These are phyloP conservation scores for Pleurotus cornucopiae DNA, from an alignment of 768 basidiomycete species.

Conservation along the genomic window DNA sequence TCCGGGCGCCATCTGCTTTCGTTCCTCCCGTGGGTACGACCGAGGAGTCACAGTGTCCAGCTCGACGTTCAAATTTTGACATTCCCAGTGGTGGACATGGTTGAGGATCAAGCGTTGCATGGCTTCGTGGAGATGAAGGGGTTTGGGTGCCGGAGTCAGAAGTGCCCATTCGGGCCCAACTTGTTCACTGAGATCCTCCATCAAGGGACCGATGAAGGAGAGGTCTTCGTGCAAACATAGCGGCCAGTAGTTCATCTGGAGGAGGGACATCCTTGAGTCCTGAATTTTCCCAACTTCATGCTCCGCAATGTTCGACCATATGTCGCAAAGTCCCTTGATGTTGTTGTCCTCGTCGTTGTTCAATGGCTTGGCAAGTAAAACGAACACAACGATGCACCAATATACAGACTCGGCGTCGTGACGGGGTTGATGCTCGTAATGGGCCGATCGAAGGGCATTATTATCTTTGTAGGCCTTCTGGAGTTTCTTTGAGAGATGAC, in stretches of 20 bases:
- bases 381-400: slow-evolving; percentile 4
- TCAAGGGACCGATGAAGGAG: background rate
- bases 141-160: background rate
- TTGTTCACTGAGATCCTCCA: background rate
- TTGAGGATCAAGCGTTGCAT: slow-evolving; percentile 7
- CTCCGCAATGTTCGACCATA: background rate
- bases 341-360: background rate
- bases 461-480: too few relatives aligned
- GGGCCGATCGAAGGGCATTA: background rate
- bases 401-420: slow-evolving; percentile 9
- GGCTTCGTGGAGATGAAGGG: slow-evolving; percentile 7
- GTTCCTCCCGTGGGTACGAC: too few relatives aligned
- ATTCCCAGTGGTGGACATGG: background rate
- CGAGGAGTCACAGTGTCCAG: too few relatives aligned
- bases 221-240: background rate
- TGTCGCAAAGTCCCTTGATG: background rate
- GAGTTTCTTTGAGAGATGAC: background rate
- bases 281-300: background rate
- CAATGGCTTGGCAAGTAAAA: background rate
- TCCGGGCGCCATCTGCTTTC: too few relatives aligned
- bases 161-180: background rate
- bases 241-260: background rate
- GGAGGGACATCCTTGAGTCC: too few relatives aligned
- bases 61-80: background rate
- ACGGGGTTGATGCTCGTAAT: background rate